Evolutionary conservation across 2,329 filamentous ascomycete species (phyloP).

Genomic region (Allantophomopsis lycopodina): DNA sequence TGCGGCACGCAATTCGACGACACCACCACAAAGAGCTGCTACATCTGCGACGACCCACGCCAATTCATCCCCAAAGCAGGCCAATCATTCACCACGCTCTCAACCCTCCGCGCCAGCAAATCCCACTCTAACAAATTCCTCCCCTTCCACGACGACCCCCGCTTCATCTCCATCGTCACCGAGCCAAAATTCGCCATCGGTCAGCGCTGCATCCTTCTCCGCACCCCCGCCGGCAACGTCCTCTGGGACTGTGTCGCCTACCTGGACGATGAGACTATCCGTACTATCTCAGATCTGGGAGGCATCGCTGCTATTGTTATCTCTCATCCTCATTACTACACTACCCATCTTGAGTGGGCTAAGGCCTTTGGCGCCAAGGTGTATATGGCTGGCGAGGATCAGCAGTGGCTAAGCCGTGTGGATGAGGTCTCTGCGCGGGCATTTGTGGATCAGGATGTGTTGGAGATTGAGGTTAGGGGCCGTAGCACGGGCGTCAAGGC

Average conservation of each 20-base stretch:
- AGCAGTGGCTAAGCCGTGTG: constrained; percentile 42
- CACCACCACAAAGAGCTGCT: constrained; percentile 37
- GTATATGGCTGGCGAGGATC: constrained; percentile 53
- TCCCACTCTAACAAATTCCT: constrained; percentile 39
- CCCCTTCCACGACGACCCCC: constrained; percentile 27
- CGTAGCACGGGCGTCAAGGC: constrained; percentile 36
- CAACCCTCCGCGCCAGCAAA: constrained; percentile 19
- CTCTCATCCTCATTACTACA: constrained; percentile 73
- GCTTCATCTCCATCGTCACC: constrained; percentile 32
- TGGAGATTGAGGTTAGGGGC: constrained; percentile 23
- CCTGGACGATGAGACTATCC: constrained; percentile 50
- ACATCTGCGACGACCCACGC: constrained; percentile 61
- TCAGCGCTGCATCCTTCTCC: constrained; percentile 57
- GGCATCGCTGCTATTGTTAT: constrained; percentile 62
- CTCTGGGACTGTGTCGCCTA: constrained; percentile 70
- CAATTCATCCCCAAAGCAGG: constrained; percentile 53
- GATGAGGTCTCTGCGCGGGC: constrained; percentile 25
- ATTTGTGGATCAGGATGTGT: constrained; percentile 27
- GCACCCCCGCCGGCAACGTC: constrained; percentile 53
- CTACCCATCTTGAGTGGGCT: constrained; percentile 64
- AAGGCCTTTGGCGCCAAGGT: constrained; percentile 54
- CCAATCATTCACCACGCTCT: constrained; percentile 52
- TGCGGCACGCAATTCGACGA: constrained; percentile 59
- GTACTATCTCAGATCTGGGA: constrained; percentile 41
- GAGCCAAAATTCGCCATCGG: constrained; percentile 57